A percentile compares a stretch with the other conserved stretches of the same genome.
Conservation (phyloP, 768 basidiomycete species). For the Trichaptum fuscoviolaceum region DNA sequence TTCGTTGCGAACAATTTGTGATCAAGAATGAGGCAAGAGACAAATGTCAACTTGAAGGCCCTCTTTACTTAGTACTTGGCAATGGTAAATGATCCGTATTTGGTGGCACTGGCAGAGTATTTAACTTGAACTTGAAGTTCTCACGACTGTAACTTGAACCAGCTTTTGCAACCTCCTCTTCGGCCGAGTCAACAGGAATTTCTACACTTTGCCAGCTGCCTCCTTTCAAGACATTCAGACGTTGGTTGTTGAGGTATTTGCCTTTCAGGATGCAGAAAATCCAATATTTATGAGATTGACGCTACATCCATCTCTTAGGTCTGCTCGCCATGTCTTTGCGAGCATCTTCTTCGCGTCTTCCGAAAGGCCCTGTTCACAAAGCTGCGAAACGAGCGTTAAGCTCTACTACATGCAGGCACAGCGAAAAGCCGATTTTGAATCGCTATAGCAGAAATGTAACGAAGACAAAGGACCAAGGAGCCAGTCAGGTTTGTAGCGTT, state of each 20-base stretch:
- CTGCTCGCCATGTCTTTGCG: background rate
- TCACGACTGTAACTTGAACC: too few species aligned
- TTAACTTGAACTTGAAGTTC: too few species aligned
- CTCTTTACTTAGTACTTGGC: too few species aligned
- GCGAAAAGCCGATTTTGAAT: constrained; percentile 36
- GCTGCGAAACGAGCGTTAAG: constrained; percentile 15
- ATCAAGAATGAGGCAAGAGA: too few species aligned
- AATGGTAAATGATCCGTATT: too few species aligned
- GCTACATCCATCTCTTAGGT: background rate
- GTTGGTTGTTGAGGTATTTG: background rate
- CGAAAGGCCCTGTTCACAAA: background rate
- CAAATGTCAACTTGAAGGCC: too few species aligned
- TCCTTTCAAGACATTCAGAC: background rate
- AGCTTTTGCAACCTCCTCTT: background rate
- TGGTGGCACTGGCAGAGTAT: too few species aligned
- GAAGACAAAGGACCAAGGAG: constrained; percentile 90
- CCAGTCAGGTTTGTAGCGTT: constrained; percentile 63
- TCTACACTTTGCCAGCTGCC: background rate
- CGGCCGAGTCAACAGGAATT: background rate
- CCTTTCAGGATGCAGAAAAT: background rate
- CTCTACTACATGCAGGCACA: constrained; percentile 15
- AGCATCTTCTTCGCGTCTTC: background rate
- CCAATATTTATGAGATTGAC: background rate
- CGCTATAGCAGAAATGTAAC: constrained; percentile 79
- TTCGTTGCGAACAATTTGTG: too few species aligned